Evolutionary conservation across 768 basidiomycete species (phyloP).

Genomic region (Russula emetica): DNA sequence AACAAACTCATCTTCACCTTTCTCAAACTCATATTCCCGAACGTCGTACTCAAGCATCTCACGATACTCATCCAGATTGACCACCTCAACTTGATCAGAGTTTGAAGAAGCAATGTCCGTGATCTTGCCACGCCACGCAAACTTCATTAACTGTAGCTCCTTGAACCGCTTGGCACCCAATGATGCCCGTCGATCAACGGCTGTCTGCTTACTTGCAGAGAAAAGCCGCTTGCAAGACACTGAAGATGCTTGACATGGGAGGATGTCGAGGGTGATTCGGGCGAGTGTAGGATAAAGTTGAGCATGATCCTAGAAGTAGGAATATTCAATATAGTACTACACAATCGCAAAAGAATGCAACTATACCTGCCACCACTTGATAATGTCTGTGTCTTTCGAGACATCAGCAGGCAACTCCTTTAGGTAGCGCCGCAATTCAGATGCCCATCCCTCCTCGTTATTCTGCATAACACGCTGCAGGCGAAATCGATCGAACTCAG

Average conservation of each 20-base stretch:
- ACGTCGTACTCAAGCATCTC: not conserved
- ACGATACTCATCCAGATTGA: not conserved
- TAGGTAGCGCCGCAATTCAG: no score
- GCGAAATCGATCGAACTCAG: not conserved
- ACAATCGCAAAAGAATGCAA: not conserved
- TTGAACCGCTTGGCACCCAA: slow-evolving; percentile 19
- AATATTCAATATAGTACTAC: not conserved
- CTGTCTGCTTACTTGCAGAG: slow-evolving; percentile 16
- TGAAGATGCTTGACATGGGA: slow-evolving; percentile 21
- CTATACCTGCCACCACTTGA: not conserved
- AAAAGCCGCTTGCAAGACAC: slow-evolving; percentile 25
- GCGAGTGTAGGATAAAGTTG: slow-evolving; percentile 18
- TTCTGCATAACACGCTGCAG: not conserved
- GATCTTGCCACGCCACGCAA: not conserved
- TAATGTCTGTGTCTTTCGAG: no score
- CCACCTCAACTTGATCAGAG: not conserved
- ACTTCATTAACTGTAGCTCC: not conserved
- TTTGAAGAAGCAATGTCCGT: not conserved
- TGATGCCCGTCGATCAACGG: not conserved
- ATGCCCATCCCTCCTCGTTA: no score
- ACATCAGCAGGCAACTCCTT: no score
- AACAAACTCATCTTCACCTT: no score
- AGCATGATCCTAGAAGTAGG: not conserved
- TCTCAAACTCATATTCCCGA: no score
- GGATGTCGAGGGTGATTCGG: slow-evolving; percentile 18